Percentiles rank a stretch among this genome's conserved stretches.
Conservation (phyloP, 306 rosid species). For the Vicia villosa region DNA sequence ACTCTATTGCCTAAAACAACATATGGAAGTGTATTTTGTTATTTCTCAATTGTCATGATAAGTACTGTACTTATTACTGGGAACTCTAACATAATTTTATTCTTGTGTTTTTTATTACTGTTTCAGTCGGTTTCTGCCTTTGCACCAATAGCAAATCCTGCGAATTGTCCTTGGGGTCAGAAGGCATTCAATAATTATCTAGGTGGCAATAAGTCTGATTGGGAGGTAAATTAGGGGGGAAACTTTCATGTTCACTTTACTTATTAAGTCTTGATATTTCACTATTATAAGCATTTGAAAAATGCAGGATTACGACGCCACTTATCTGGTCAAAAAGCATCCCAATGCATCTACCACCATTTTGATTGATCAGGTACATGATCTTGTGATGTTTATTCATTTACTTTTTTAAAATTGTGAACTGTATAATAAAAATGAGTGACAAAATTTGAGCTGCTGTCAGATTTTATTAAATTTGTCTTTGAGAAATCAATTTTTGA, state of each 20-base stretch:
- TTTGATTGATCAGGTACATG: slow-evolving; percentile 88
- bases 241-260: slow-evolving; percentile 8
- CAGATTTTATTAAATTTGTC: neutral
- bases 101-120: slow-evolving; percentile 19
- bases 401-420: neutral
- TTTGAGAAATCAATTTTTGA: slow-evolving; percentile 6
- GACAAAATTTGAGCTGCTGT: neutral
- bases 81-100: slow-evolving; percentile 26
- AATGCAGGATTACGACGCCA: slow-evolving; percentile 94
- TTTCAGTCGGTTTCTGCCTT: slow-evolving; percentile 90
- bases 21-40: neutral
- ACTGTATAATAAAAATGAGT: neutral
- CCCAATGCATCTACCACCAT: slow-evolving; percentile 63
- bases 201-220: slow-evolving; percentile 69
- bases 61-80: neutral
- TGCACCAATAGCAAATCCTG: slow-evolving; percentile 81
- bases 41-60: slow-evolving; percentile 2
- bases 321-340: slow-evolving; percentile 58
- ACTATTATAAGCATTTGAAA: slow-evolving; percentile 20
- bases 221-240: slow-evolving; percentile 69
- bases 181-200: slow-evolving; percentile 93
- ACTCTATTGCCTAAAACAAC: neutral
- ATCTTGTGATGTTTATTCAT: neutral
- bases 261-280: slow-evolving; percentile 14
- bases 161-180: slow-evolving; percentile 88